Percentiles rank a stretch among this genome's conserved stretches.
Conservation (phyloP, 108 stramenopile genomes). For the Cyclotella cryptica region DNA sequence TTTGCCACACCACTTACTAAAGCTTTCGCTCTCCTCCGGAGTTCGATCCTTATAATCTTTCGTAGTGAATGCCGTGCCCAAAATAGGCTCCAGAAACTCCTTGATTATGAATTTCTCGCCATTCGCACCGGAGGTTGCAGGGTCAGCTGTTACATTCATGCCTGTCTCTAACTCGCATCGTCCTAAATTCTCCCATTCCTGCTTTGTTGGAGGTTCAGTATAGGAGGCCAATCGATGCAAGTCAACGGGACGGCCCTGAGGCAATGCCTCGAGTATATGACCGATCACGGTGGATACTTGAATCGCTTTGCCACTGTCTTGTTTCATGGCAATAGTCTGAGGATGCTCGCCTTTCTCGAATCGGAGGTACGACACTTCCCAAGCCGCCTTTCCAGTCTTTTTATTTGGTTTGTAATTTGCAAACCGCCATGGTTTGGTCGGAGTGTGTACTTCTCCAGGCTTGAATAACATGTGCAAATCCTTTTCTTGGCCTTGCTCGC, state of each 20-base stretch:
- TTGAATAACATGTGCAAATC: slow-evolving; percentile 12
- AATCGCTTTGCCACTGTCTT: slow-evolving; percentile 66
- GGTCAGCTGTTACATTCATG: slow-evolving; percentile 65
- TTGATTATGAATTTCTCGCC: slow-evolving; percentile 65
- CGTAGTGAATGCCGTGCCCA: slow-evolving; percentile 58
- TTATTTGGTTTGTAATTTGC: slow-evolving; percentile 75
- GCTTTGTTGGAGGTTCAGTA: slow-evolving; percentile 56
- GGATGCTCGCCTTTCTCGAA: slow-evolving; percentile 67
- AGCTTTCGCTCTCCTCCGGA: slow-evolving; percentile 50
- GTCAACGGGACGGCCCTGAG: slow-evolving; percentile 64
- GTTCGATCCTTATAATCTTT: slow-evolving; percentile 67
- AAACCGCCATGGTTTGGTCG: slow-evolving; percentile 64
- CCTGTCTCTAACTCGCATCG: slow-evolving; percentile 57
- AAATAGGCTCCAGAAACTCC: slow-evolving; percentile 68
- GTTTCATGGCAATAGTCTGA: slow-evolving; percentile 76
- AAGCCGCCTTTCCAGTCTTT: slow-evolving; percentile 75
- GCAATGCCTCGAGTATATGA: slow-evolving; percentile 68
- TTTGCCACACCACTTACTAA: slow-evolving; percentile 58
- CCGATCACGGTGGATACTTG: slow-evolving; percentile 73
- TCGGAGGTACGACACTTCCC: slow-evolving; percentile 77
- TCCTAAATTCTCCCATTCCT: slow-evolving; percentile 68
- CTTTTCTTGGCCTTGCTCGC: background rate
- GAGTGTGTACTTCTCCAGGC: slow-evolving; percentile 32
- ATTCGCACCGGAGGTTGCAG: slow-evolving; percentile 59
- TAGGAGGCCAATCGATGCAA: slow-evolving; percentile 53